Percentiles rank a stretch among this genome's conserved stretches.
These are phyloP conservation scores for Physcomitrellopsis africana DNA, from an alignment of 225 moss, liverwort and hornwort species.

Conservation along the genomic window DNA sequence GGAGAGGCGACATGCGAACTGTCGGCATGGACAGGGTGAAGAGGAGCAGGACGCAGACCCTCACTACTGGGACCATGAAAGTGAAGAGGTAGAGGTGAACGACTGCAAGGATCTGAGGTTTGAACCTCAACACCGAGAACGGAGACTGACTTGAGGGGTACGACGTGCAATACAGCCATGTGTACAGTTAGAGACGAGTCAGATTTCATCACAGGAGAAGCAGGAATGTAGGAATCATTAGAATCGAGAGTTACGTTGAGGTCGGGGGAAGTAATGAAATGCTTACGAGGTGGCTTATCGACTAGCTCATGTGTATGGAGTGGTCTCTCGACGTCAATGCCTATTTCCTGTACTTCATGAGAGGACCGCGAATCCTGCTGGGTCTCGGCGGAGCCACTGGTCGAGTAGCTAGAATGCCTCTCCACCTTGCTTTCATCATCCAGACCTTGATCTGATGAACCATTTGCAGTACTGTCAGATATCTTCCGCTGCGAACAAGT, in stretches of 20 bases:
- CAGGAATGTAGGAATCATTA: conserved; percentile 26
- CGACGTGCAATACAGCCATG: conserved; percentile 25
- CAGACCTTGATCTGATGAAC: conserved; percentile 21
- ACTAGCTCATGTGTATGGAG: conserved; percentile 22
- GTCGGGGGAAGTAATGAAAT: conserved; percentile 30
- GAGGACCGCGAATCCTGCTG: conserved; percentile 30
- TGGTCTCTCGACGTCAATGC: conserved; percentile 26
- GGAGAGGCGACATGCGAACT: conserved; percentile 26
- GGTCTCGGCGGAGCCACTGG: conserved; percentile 27
- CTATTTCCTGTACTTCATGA: conserved; percentile 25
- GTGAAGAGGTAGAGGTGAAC: conserved; percentile 24
- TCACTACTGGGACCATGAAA: conserved; percentile 22
- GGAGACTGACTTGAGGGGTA: conserved; percentile 18
- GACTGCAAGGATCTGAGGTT: conserved; percentile 19
- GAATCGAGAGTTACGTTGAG: conserved; percentile 41
- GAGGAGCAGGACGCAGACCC: conserved; percentile 20
- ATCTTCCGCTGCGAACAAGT: conserved; percentile 29
- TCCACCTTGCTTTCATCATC: conserved; percentile 29
- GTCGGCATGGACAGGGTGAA: conserved; percentile 24
- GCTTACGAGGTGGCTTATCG: conserved; percentile 23
- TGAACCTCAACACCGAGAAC: conserved; percentile 37
- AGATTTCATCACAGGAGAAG: conserved; percentile 2
- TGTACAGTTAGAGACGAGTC: conserved; percentile 18
- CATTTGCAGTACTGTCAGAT: conserved; percentile 20
- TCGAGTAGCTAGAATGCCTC: conserved; percentile 25